A percentile compares a stretch with the other conserved stretches of the same genome.
Conservation (phyloP, 2,329 filamentous ascomycete genomes). For the Cladophialophora yegresii region DNA sequence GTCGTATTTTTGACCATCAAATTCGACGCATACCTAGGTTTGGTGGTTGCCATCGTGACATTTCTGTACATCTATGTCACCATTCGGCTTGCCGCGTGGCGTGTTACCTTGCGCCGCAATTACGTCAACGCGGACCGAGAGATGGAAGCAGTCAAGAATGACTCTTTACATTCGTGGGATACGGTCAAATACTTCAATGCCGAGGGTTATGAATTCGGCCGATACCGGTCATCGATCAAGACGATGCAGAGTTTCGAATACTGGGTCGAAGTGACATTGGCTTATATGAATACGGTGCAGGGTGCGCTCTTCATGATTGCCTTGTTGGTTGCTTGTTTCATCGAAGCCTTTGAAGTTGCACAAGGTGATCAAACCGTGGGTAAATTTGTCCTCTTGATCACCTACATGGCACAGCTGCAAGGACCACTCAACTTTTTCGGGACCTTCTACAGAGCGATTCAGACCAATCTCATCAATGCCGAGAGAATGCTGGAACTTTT, state of each 20-base stretch:
- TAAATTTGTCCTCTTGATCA: conserved; percentile 71
- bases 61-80: conserved; percentile 97
- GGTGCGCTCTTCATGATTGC: conserved; percentile 78
- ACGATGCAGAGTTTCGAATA: conserved; percentile 74
- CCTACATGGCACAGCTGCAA: conserved; percentile 78
- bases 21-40: conserved; percentile 87
- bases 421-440: conserved; percentile 84
- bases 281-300: conserved; percentile 78
- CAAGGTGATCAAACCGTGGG: conserved; percentile 66
- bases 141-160: conserved; percentile 96
- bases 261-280: conserved; percentile 73
- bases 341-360: conserved; percentile 76
- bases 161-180: conserved; percentile 98
- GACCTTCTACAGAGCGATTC: conserved; percentile 92
- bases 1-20: conserved; percentile 75
- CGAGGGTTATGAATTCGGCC: conserved; percentile 73
- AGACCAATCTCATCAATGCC: conserved; percentile 95
- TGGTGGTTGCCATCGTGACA: conserved; percentile 85
- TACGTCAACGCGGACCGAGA: conserved; percentile 95
- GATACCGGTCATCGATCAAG: conserved; percentile 70
- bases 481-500: conserved; percentile 94
- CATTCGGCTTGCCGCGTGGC: conserved; percentile 90
- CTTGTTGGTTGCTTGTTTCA: conserved; percentile 69
- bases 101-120: conserved; percentile 83
- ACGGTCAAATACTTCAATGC: conserved; percentile 91